These are phyloP conservation scores for Suillus alpinus DNA, from an alignment of 768 basidiomycete species.

Conservation along the genomic window DNA sequence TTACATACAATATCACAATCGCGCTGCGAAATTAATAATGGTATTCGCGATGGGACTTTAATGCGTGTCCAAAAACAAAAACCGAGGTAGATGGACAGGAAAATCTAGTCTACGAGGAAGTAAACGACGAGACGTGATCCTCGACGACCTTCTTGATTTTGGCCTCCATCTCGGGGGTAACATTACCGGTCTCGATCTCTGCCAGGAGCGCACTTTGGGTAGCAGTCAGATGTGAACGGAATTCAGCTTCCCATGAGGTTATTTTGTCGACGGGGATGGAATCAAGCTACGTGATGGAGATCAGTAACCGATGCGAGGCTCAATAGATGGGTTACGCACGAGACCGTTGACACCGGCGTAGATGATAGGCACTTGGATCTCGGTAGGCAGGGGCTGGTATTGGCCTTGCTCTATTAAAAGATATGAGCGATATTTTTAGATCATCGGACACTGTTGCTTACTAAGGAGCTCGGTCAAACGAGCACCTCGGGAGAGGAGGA, in stretches of 20 bases:
- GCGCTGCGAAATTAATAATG: slow-evolving; percentile 26
- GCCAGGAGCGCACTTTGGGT: slow-evolving; percentile 73
- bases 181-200: slow-evolving; percentile 79
- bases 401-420: slow-evolving; percentile 84
- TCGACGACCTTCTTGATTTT: slow-evolving; percentile 95
- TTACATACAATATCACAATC: slow-evolving; percentile 7
- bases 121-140: slow-evolving; percentile 82
- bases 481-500: slow-evolving; percentile 96
- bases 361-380: slow-evolving; percentile 97
- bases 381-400: slow-evolving; percentile 92
- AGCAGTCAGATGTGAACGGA: slow-evolving; percentile 82
- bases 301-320: background rate
- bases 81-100: background rate
- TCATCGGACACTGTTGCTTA: slow-evolving; percentile 34
- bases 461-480: slow-evolving; percentile 96
- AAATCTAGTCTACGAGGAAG: slow-evolving; percentile 33
- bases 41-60: slow-evolving; percentile 21
- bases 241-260: slow-evolving; percentile 88
- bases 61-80: background rate
- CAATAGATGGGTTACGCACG: slow-evolving; percentile 40
- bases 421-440: slow-evolving; percentile 17
- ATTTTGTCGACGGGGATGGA: slow-evolving; percentile 94
- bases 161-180: slow-evolving; percentile 87
- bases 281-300: slow-evolving; percentile 60
- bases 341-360: slow-evolving; percentile 99